Conservation (phyloP, 257 asterid genomes). For the Striga asiatica region DNA sequence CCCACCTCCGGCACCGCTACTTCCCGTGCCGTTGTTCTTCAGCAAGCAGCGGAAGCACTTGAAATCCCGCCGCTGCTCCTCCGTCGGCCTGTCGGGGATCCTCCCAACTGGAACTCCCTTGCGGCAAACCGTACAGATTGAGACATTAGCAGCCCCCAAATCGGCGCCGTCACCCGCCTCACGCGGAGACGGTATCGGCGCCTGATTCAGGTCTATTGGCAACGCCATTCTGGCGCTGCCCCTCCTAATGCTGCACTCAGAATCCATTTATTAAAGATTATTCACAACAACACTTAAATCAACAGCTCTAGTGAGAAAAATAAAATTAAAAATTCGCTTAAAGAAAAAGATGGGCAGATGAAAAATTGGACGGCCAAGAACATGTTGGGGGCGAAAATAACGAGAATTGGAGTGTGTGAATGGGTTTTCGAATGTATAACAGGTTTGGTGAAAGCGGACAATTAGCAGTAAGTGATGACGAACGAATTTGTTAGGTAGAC, state of each 20-base stretch:
- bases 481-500: constrained; percentile 15
- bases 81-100: constrained; percentile 18
- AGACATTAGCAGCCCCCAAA: constrained; percentile 13
- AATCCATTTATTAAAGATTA: constrained; percentile 16
- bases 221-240: constrained; percentile 38
- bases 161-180: constrained; percentile 30
- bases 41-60: constrained; percentile 65
- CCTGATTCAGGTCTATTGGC: constrained; percentile 60
- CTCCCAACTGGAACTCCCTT: constrained; percentile 33
- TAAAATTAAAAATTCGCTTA: neutral
- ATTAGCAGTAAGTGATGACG: constrained; percentile 15
- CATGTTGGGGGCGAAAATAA: too few relatives aligned
- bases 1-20: constrained; percentile 19
- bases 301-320: neutral
- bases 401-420: neutral
- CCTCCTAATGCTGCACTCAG: constrained; percentile 7
- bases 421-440: neutral
- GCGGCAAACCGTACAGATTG: constrained; percentile 39
- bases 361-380: constrained; percentile 12
- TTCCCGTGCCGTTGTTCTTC: constrained; percentile 5
- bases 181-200: constrained; percentile 61
- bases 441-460: constrained; percentile 12
- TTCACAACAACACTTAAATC: constrained; percentile 6
- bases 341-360: neutral
- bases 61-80: constrained; percentile 32